Percentiles rank a stretch among this genome's conserved stretches.
These are phyloP conservation scores for Xylaria castorea DNA, from an alignment of 495 filamentous ascomycete species.

Conservation along the genomic window DNA sequence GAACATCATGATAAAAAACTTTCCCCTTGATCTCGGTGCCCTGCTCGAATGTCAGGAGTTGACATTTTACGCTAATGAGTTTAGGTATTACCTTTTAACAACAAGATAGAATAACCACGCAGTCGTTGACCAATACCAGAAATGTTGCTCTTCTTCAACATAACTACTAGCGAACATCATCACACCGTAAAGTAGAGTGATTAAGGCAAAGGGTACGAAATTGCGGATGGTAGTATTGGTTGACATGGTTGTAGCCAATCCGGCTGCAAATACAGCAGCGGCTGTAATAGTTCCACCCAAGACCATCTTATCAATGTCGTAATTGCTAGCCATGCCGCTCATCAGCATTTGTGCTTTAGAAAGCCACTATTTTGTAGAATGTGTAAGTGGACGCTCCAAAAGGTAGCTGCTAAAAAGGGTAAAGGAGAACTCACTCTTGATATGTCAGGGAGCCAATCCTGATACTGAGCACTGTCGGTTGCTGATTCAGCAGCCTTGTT, in stretches of 20 bases:
- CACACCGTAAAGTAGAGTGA: conserved; percentile 67
- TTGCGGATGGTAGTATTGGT: conserved; percentile 22
- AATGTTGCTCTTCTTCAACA: conserved; percentile 97
- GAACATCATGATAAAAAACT: conserved; percentile 24
- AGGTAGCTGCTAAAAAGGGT: background rate
- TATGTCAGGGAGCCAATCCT: conserved; percentile 37
- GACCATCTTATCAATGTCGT: conserved; percentile 64
- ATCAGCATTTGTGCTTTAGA: conserved; percentile 73
- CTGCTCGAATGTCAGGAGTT: conserved; percentile 29
- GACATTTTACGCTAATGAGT: background rate
- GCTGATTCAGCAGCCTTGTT: conserved; percentile 33
- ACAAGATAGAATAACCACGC: conserved; percentile 76
- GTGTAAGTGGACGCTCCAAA: conserved; percentile 26
- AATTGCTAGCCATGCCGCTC: conserved; percentile 90
- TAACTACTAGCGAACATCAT: conserved; percentile 99
- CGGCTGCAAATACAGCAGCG: conserved; percentile 33
- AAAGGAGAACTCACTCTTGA: conserved; percentile 37
- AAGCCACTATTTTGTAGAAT: conserved; percentile 59
- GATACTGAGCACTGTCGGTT: conserved; percentile 22
- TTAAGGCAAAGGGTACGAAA: conserved; percentile 40
- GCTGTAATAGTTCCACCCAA: conserved; percentile 42
- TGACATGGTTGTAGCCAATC: conserved; percentile 30
- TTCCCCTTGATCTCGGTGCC: conserved; percentile 18
- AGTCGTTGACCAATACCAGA: conserved; percentile 92
- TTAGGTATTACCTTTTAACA: conserved; percentile 50